Conservation (phyloP, 345 rosid genomes). For the Acer campestre region DNA sequence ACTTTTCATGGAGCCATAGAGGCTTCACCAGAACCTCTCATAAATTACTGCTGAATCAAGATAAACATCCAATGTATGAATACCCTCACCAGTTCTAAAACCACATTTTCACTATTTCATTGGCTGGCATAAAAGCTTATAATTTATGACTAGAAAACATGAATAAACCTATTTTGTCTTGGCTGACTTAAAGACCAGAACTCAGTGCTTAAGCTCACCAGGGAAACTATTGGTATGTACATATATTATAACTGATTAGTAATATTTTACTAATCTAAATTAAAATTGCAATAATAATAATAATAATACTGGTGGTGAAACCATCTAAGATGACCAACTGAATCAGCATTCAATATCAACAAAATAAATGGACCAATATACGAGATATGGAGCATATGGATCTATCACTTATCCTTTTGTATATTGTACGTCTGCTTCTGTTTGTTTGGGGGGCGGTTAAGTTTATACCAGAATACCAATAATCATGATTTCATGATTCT, state of each 20-base stretch:
- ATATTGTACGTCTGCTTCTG: too few relatives aligned
- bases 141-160: background rate
- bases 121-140: background rate
- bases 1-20: background rate
- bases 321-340: background rate
- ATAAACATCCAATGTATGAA: background rate
- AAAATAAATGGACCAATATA: background rate
- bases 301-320: background rate
- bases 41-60: background rate
- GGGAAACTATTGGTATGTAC: background rate
- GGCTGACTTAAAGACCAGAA: background rate
- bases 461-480: background rate
- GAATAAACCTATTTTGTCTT: background rate
- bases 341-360: background rate
- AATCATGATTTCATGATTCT: constrained; percentile 1
- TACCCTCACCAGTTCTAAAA: background rate
- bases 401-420: background rate
- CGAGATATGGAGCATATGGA: too few relatives aligned
- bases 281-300: background rate
- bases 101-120: background rate
- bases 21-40: constrained; percentile 1
- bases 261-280: background rate
- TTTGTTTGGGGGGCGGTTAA: background rate
- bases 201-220: background rate
- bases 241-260: background rate